phyloP scores from a whole-genome alignment of 495 filamentous ascomycete species.

The Xylaria telfairii region DNA sequence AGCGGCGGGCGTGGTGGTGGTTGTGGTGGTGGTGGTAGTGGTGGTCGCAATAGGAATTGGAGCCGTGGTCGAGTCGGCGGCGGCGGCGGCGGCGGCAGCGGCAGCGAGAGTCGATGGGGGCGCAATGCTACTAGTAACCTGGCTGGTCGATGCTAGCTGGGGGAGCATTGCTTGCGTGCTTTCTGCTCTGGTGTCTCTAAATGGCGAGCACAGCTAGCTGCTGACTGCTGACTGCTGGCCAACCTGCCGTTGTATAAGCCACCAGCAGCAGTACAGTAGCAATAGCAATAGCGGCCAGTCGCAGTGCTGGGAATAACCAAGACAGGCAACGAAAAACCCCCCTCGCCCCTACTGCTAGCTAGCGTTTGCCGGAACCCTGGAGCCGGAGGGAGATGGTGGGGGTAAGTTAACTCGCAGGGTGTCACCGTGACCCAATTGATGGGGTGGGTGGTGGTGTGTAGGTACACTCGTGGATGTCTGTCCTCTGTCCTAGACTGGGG shows the following conservation, averaged over 20 bases:
- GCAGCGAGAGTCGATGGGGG: constrained; percentile 24
- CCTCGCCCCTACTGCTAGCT: neutral
- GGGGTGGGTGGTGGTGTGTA: neutral
- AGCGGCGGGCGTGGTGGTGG: constrained; percentile 2
- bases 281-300: neutral
- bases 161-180: constrained; percentile 26
- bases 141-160: constrained; percentile 21
- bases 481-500: neutral
- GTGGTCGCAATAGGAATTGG: constrained; percentile 22
- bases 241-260: constrained; percentile 12
- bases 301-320: neutral
- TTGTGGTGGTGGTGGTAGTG: neutral
- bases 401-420: neutral
- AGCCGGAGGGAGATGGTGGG: constrained; percentile 5
- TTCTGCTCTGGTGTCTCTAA: neutral
- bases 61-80: constrained; percentile 23
- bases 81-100: constrained; percentile 5
- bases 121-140: constrained; percentile 20
- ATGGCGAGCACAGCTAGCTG: constrained; percentile 9
- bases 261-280: neutral
- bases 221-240: constrained; percentile 1
- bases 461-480: neutral
- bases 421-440: constrained; percentile 15
- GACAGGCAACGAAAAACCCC: constrained; percentile 1
- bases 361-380: constrained; percentile 13